These are phyloP conservation scores for Xylariales sp. DNA, from an alignment of 2,329 filamentous ascomycete genomes.

Conservation along the genomic window DNA sequence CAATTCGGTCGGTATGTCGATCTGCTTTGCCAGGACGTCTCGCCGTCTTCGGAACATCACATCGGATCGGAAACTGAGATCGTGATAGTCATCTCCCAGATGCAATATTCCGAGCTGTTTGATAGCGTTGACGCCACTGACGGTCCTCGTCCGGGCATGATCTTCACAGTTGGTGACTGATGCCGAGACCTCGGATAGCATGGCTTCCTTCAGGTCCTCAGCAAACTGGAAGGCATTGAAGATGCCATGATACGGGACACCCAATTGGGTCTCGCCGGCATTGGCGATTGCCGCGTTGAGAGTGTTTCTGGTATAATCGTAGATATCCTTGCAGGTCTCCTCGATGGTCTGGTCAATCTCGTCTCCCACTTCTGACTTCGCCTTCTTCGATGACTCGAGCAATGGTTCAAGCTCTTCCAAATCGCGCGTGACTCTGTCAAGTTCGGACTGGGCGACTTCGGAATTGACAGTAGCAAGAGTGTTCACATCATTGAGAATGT, in stretches of 20 bases:
- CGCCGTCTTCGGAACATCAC: constrained; percentile 88
- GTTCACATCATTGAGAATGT: constrained; percentile 83
- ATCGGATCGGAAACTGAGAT: constrained; percentile 83
- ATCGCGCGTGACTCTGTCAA: constrained; percentile 77
- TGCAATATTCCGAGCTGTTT: constrained; percentile 85
- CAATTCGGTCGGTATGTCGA: constrained; percentile 82
- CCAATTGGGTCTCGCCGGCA: constrained; percentile 72
- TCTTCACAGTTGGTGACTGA: constrained; percentile 80
- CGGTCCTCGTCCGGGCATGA: constrained; percentile 71
- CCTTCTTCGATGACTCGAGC: constrained; percentile 78
- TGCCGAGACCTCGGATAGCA: constrained; percentile 80
- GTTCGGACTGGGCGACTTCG: constrained; percentile 78
- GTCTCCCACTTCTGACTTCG: constrained; percentile 73
- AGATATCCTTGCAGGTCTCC: constrained; percentile 78
- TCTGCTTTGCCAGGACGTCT: constrained; percentile 76
- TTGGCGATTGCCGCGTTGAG: constrained; percentile 71
- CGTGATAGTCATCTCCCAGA: constrained; percentile 79
- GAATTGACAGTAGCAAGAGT: constrained; percentile 80
- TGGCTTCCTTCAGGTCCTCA: constrained; percentile 81
- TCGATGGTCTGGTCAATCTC: constrained; percentile 80
- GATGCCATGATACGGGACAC: constrained; percentile 81
- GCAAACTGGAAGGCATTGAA: constrained; percentile 86
- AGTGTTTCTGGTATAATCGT: constrained; percentile 72
- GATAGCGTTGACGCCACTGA: constrained; percentile 78
- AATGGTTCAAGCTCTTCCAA: constrained; percentile 78